These are phyloP conservation scores for Tilletia indica DNA, from an alignment of 1,284 basidiomycete species.

Conservation along the genomic window DNA sequence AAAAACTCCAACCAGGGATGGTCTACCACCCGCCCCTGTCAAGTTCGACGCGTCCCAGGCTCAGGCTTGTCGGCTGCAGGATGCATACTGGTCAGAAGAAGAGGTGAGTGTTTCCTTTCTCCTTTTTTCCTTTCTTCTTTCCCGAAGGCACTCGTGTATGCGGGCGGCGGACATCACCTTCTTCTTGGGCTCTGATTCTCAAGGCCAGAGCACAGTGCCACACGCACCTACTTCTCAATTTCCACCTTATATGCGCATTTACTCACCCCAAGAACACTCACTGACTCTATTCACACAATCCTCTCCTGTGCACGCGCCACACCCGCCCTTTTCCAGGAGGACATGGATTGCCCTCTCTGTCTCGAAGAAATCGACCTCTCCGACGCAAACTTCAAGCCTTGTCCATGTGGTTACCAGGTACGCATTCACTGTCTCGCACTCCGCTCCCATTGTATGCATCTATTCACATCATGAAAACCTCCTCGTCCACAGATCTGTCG, in stretches of 20 bases:
- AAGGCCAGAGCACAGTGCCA: no score
- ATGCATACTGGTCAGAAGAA: slow-evolving; percentile 98
- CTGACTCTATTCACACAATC: no score
- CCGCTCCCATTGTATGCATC: neutral
- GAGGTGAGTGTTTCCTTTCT: slow-evolving; percentile 60
- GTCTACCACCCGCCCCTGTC: slow-evolving; percentile 44
- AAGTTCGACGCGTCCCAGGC: slow-evolving; percentile 48
- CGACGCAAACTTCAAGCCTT: slow-evolving; percentile 99
- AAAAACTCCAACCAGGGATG: slow-evolving; percentile 19
- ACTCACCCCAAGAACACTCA: no score
- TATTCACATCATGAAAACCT: neutral
- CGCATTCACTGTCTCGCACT: slow-evolving; percentile 31
- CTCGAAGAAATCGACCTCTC: slow-evolving; percentile 98
- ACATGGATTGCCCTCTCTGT: slow-evolving; percentile 96
- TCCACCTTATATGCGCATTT: no score
- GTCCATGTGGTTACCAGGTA: slow-evolving; percentile 97
- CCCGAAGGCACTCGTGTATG: neutral
- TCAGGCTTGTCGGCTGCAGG: slow-evolving; percentile 70
- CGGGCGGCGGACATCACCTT: no score
- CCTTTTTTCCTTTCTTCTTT: neutral
- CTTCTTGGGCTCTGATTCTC: no score
- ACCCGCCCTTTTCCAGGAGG: slow-evolving; percentile 66
- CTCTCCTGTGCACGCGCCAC: neutral
- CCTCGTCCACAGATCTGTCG: slow-evolving; percentile 78
- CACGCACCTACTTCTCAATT: no score